Evolutionary conservation across 2,329 filamentous ascomycete species (phyloP).

Genomic region (Dactylellina sp.): DNA sequence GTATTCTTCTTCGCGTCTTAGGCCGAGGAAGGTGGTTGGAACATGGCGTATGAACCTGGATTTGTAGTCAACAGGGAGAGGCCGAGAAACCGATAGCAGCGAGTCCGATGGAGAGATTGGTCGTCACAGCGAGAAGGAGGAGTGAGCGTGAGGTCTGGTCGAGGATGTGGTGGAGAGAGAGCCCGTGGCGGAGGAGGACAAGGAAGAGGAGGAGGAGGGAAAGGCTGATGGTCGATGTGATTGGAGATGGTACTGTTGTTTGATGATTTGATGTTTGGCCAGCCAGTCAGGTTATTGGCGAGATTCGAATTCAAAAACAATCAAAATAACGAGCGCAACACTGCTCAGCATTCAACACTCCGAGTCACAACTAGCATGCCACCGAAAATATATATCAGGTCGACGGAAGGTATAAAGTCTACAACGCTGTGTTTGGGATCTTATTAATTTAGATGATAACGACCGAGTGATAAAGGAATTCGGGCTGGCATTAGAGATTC

Average conservation of each 20-base stretch:
- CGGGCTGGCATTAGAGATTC: not conserved
- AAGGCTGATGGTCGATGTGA: constrained; percentile 24
- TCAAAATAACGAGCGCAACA: constrained; percentile 31
- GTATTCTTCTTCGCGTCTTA: constrained; percentile 48
- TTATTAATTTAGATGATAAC: constrained; percentile 19
- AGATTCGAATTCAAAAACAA: constrained; percentile 45
- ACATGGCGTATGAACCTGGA: constrained; percentile 42
- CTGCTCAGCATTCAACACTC: constrained; percentile 1
- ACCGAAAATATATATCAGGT: too few relatives aligned
- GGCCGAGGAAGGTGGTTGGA: constrained; percentile 48
- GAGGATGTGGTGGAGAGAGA: constrained; percentile 13
- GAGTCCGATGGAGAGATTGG: constrained; percentile 5
- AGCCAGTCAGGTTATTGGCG: constrained; percentile 9
- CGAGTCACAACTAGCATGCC: too few relatives aligned
- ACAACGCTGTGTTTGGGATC: too few relatives aligned
- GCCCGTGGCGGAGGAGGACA: not conserved
- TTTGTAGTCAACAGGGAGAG: constrained; percentile 27
- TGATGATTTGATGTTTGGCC: not conserved
- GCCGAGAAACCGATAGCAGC: constrained; percentile 13
- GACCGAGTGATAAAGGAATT: constrained; percentile 12
- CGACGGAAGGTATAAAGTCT: too few relatives aligned
- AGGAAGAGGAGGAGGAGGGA: constrained; percentile 14
- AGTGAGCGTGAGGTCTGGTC: constrained; percentile 40
- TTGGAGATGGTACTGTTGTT: constrained; percentile 26
- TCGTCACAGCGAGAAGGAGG: constrained; percentile 7